These are phyloP conservation scores for Phylloporus sp. DNA, from an alignment of 768 basidiomycete species.

Conservation along the genomic window DNA sequence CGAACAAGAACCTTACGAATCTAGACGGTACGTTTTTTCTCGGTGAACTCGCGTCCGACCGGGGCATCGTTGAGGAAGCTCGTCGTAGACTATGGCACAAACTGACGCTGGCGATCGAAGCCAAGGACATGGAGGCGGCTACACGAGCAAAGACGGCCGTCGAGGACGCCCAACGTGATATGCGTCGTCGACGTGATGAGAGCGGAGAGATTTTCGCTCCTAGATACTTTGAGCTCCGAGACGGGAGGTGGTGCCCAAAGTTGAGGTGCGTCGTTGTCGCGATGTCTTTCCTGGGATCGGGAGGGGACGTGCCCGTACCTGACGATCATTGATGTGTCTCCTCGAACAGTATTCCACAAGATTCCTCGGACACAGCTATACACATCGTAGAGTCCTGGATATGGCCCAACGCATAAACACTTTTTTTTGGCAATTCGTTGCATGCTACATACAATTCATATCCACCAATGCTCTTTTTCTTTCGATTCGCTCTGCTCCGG, in stretches of 20 bases:
- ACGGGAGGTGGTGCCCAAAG: conserved; percentile 82
- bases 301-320: neutral
- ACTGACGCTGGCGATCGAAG: conserved; percentile 78
- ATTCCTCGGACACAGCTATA: conserved; percentile 62
- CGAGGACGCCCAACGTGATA: conserved; percentile 88
- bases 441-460: conserved; percentile 17
- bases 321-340: neutral
- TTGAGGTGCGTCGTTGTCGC: conserved; percentile 56
- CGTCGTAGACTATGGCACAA: conserved; percentile 58
- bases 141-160: conserved; percentile 85
- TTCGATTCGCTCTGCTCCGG: conserved; percentile 7
- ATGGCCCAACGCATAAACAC: conserved; percentile 38
- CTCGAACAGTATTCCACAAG: conserved; percentile 53
- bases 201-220: conserved; percentile 63
- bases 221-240: conserved; percentile 72
- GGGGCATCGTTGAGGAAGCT: neutral
- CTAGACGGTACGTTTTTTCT: conserved; percentile 54
- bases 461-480: conserved; percentile 9
- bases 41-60: neutral
- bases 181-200: conserved; percentile 68
- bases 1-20: conserved; percentile 89
- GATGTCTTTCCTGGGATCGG: neutral
- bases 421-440: neutral
- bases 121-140: conserved; percentile 91
- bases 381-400: conserved; percentile 75